Conservation (phyloP, 805 yeast genomes). For the Maudiozyma serrabonitensis region DNA sequence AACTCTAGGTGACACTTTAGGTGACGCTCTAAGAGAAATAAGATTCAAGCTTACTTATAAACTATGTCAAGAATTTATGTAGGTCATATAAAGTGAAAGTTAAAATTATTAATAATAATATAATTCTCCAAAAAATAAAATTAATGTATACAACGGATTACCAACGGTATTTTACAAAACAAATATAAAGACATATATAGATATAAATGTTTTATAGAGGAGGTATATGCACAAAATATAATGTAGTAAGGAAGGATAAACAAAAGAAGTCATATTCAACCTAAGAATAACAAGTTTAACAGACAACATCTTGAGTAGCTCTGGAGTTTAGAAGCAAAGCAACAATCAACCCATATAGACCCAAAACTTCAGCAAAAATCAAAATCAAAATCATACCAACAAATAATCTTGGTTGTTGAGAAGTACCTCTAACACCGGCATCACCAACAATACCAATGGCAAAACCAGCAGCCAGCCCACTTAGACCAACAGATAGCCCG, state of each 20-base stretch:
- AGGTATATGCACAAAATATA: neutral
- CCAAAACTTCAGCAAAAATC: conserved; percentile 98
- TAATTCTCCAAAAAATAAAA: neutral
- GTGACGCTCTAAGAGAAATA: conserved; percentile 10
- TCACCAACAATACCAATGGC: conserved; percentile 99
- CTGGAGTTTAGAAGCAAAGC: conserved; percentile 96
- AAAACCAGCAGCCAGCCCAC: conserved; percentile 97
- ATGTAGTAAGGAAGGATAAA: neutral
- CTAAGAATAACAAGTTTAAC: conserved; percentile 34
- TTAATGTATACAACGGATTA: neutral
- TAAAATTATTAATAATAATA: neutral
- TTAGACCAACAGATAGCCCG: conserved; percentile 92
- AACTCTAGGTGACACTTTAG: conserved; percentile 12
- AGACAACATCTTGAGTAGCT: conserved; percentile 84
- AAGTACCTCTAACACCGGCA: conserved; percentile 97
- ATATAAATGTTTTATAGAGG: neutral
- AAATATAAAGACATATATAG: neutral
- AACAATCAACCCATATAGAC: conserved; percentile 96
- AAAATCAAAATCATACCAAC: conserved; percentile 97
- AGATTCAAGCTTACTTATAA: conserved; percentile 20
- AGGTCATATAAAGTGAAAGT: neutral
- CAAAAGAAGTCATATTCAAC: neutral
- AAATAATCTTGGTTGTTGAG: conserved; percentile 96
- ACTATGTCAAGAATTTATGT: conserved; percentile 26
- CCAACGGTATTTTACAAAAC: neutral